phyloP scores from a whole-genome alignment of 768 basidiomycete genomes.

The Candolleomyces aberdarensis region DNA sequence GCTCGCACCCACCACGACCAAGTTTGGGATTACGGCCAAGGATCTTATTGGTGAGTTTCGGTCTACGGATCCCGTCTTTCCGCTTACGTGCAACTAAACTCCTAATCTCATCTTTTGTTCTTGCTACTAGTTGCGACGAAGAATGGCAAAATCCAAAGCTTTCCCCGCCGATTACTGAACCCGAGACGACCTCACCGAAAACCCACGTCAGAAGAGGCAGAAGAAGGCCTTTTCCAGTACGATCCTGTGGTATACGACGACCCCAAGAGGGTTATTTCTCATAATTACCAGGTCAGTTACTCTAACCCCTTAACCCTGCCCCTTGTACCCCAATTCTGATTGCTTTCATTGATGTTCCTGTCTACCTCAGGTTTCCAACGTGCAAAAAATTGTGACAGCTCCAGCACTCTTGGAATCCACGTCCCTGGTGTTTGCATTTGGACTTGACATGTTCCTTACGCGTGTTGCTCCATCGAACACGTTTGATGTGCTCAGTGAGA shows the following conservation, averaged over 20 bases:
- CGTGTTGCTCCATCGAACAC: constrained; percentile 83
- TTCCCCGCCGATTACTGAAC: constrained; percentile 73
- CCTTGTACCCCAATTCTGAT: not conserved
- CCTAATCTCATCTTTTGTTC: not conserved
- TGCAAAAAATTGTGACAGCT: constrained; percentile 68
- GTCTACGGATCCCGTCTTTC: not conserved
- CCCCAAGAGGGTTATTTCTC: constrained; percentile 48
- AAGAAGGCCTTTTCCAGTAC: constrained; percentile 84
- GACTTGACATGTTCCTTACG: constrained; percentile 87
- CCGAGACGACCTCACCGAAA: constrained; percentile 80
- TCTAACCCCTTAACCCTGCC: not conserved
- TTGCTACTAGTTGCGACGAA: constrained; percentile 64
- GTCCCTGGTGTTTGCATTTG: constrained; percentile 81
- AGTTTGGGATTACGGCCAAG: constrained; percentile 83
- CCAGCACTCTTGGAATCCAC: constrained; percentile 91
- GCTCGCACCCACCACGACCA: constrained; percentile 74
- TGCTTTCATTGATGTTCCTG: not conserved
- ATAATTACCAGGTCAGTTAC: constrained; percentile 40
- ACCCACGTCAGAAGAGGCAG: constrained; percentile 71
- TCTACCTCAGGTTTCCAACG: constrained; percentile 57
- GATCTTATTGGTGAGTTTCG: constrained; percentile 73
- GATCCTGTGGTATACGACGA: constrained; percentile 79
- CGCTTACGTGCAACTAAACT: not conserved
- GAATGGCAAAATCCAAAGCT: constrained; percentile 68
- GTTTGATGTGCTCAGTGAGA: constrained; percentile 89